Percentiles rank a stretch among this genome's conserved stretches.
Evolutionary conservation across 208 protist species (phyloP).

Genomic region (Crithidia fasciculata): DNA sequence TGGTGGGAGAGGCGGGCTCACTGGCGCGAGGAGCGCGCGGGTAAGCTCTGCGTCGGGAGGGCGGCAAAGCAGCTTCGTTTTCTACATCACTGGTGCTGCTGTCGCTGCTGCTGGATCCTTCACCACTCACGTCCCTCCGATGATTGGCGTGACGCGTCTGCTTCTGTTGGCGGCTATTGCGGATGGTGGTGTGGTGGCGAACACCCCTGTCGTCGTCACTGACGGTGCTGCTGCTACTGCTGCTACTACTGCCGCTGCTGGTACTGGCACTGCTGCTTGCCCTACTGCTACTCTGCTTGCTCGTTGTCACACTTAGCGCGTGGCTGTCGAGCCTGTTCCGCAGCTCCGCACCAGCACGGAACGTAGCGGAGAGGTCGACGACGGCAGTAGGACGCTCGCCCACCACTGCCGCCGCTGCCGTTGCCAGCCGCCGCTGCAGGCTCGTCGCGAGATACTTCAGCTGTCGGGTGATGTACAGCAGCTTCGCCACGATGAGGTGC

Average conservation of each 20-base stretch:
- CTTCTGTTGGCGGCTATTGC: too few relatives aligned
- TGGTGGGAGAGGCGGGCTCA: background rate
- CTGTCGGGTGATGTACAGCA: slow-evolving; percentile 54
- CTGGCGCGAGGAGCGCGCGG: background rate
- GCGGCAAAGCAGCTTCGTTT: background rate
- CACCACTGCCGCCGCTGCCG: slow-evolving; percentile 3
- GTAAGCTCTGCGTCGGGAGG: background rate
- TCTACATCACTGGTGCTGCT: background rate
- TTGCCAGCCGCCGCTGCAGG: slow-evolving; percentile 18
- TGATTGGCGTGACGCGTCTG: too few relatives aligned
- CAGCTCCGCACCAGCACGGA: background rate
- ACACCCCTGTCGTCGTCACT: slow-evolving; percentile 1
- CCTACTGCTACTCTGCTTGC: background rate
- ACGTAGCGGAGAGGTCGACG: background rate
- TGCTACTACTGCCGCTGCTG: background rate
- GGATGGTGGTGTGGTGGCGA: too few relatives aligned
- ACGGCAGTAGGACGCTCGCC: background rate
- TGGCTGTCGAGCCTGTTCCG: background rate
- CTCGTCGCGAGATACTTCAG: slow-evolving; percentile 15
- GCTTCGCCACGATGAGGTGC: slow-evolving; percentile 61
- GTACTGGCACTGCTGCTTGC: background rate
- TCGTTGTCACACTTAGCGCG: background rate
- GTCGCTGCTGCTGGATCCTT: background rate
- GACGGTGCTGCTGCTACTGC: slow-evolving; percentile 2
- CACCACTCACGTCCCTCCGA: too few relatives aligned